Base-by-base conservation (phyloP, 2,329 filamentous ascomycete species). In the Byssochlamys sp. region DNA sequence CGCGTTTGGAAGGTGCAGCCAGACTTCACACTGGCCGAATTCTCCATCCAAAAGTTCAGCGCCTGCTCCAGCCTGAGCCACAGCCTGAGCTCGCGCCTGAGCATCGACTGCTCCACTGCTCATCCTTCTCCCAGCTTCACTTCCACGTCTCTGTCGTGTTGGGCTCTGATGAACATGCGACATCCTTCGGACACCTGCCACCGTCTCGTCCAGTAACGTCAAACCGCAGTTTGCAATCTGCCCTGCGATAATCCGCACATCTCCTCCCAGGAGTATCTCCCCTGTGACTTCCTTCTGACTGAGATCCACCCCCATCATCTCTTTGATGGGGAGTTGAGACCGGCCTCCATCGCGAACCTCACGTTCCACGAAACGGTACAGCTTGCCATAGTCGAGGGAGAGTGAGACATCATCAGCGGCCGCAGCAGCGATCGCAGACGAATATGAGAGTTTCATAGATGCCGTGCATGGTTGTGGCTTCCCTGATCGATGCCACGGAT, bases 311-410 rank as follows among this genome's bases (percentile, higher is more conserved):
- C 14, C 70, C 49, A 55, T 63, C 68, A 48, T 69, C 53, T 57
- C 69, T 65, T 45, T 55, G 57, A n/a, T 67, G 61, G 33, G 63
- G 60, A 11, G 63, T 5, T 60, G 52, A 4, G 63, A 60, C 28
- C 66, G 63, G 24, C 63, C 66, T 59, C 70, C 65, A 54, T 69
- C 61, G 53, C 63, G 67, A 33, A 74, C 62, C 39, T 69, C 68
- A n/a, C 63, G 59, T 45, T 72, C 69, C 45, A 79, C 63, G 7
- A 68, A 71, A 35, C 75, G 74, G 63, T 74, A 78, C 19, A 79
- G 67, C 59, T 75, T 77, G 35, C 77, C 76, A 63, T 80, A 80
- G 61, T 77, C 75, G 25, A 79, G 66, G 0, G 76, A 77, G 11
- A 74, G 65, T 11, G 70, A 72, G 56, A 79, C 73, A 59, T 78